Conservation (phyloP, 257 asterid genomes). For the Henckelia pumila region DNA sequence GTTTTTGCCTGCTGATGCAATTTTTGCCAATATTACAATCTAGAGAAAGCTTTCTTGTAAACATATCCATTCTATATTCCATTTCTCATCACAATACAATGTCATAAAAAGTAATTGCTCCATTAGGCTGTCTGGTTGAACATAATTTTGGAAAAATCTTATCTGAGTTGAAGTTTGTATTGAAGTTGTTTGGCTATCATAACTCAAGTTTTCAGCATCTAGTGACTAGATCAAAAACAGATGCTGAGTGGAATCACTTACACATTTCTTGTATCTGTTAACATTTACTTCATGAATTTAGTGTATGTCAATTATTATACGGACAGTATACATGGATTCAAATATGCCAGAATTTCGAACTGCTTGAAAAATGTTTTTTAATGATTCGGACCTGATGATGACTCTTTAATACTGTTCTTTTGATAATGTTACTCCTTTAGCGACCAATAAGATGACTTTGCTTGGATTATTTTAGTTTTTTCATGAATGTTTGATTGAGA, state of each 20-base stretch:
- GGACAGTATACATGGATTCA: neutral
- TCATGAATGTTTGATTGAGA: neutral
- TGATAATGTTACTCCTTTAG: neutral
- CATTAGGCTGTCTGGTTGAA: neutral
- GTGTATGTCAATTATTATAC: neutral
- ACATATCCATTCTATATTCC: neutral
- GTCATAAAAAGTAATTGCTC: neutral
- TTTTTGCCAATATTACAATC: constrained; percentile 5
- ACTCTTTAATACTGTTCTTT: neutral
- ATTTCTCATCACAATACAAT: neutral
- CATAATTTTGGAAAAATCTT: neutral
- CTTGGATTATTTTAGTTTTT: neutral
- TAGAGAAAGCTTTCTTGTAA: neutral
- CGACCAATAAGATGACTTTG: constrained; percentile 4
- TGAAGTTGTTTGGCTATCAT: too few species aligned
- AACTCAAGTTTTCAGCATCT: neutral
- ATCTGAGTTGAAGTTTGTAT: too few species aligned
- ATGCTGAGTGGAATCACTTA: neutral
- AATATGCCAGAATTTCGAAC: constrained; percentile 8
- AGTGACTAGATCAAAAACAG: neutral
- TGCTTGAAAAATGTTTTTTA: neutral
- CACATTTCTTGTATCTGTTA: neutral
- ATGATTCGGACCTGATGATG: neutral
- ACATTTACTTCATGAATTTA: constrained; percentile 8
- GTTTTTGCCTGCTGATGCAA: neutral